Conservation (phyloP, 2,329 filamentous ascomycete species). For the Colletotrichum phormii region DNA sequence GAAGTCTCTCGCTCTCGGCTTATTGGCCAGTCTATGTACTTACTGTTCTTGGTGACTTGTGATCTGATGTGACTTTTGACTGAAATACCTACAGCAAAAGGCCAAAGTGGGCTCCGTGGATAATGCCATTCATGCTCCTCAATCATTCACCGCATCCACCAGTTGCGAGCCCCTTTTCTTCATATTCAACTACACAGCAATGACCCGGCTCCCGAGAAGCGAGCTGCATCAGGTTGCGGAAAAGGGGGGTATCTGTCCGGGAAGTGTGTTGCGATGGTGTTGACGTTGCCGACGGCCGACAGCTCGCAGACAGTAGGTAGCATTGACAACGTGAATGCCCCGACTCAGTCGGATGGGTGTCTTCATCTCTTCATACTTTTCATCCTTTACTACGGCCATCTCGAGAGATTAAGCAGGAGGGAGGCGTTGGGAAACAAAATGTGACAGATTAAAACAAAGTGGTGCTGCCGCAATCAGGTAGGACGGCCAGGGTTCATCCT, state of each 20-base stretch:
- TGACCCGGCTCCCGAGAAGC: not conserved
- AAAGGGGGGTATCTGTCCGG: not conserved
- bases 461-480: not conserved
- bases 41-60: not conserved
- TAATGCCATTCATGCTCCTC: not conserved
- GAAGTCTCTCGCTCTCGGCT: not conserved
- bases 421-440: not conserved
- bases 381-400: not conserved
- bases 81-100: not conserved
- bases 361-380: not conserved
- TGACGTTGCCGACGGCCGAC: not conserved
- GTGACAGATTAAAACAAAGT: not conserved
- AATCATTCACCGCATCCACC: not conserved
- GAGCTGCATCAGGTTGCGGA: not conserved
- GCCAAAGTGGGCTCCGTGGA: not conserved
- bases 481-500: conserved; percentile 15
- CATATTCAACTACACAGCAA: not conserved
- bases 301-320: not conserved
- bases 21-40: not conserved
- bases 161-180: not conserved
- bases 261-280: not conserved
- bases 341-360: not conserved
- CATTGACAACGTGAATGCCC: not conserved
- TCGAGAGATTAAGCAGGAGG: not conserved
- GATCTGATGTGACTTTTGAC: not conserved